Percentiles rank a stretch among this genome's conserved stretches.
Conservation (phyloP, 257 asterid genomes). For the Eustoma russellianum region DNA sequence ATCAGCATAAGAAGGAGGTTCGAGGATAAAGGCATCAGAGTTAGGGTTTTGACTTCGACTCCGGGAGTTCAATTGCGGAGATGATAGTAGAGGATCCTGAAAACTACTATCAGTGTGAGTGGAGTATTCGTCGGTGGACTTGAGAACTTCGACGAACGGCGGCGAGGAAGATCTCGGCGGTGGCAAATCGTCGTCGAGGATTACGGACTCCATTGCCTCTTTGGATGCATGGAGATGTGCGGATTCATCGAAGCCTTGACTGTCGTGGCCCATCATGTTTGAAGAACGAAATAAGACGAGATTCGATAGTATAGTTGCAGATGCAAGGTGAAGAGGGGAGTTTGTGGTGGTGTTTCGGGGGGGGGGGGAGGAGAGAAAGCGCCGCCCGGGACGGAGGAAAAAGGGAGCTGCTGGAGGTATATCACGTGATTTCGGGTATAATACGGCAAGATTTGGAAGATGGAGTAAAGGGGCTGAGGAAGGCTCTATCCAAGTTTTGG, state of each 20-base stretch:
- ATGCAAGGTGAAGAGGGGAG: neutral
- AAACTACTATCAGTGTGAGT: neutral
- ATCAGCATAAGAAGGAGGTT: constrained; percentile 99
- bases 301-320: too few species aligned
- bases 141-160: constrained; percentile 30
- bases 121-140: constrained; percentile 17
- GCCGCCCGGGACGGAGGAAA: neutral
- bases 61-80: constrained; percentile 11
- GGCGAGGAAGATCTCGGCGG: constrained; percentile 15
- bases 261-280: constrained; percentile 65
- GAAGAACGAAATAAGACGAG: neutral
- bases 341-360: constrained; percentile 12
- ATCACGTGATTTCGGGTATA: constrained; percentile 12
- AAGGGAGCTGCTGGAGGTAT: neutral
- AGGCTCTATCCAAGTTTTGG: too few species aligned
- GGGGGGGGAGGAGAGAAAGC: neutral
- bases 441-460: constrained; percentile 11
- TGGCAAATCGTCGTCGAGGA: constrained; percentile 33
- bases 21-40: constrained; percentile 58
- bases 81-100: constrained; percentile 11
- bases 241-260: constrained; percentile 40
- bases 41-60: constrained; percentile 40
- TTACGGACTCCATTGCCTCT: constrained; percentile 52
- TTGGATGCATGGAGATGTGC: constrained; percentile 40
- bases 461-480: too few species aligned